Base-by-base conservation (phyloP, 805 yeast genomes). In the Brettanomyces anomalus region DNA sequence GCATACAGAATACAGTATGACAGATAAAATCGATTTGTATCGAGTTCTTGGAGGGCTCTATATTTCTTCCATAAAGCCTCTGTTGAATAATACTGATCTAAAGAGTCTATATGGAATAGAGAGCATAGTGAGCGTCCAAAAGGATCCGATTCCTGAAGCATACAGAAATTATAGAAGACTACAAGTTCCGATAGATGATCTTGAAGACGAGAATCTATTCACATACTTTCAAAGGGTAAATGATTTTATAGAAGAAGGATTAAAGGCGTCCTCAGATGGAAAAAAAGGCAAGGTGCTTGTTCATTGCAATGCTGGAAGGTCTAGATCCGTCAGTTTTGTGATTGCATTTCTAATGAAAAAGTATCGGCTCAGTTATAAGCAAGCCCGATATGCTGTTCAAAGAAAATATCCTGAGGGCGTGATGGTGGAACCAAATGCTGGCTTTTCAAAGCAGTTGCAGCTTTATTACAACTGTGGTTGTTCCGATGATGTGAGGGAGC, bases 41-140 rank as follows among this genome's bases (percentile, higher is more conserved):
- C 68, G 94, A 53, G 72, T 88, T n/a, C 61, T 85, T n/a, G 95
- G 94, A 20, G 80, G 81, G 7, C 71, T 90, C 2, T 85, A 79
- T 61, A 61, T 90, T 14, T 88, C 96, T 4, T 77, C 93, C 1
- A 66, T 81, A 17, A 76, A 74, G 40, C 84, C 95, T 0, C 63
- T 88, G 18, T 64, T 72, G 14, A 70, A 76, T 3, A 71, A 65
- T 35, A 61, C 68, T 13, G 77, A 82, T 36, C 61, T 85, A 36
- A 62, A 61, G 26, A 65, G 66, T 18, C 67, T 74, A 18, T 63
- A 71, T 50, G 72, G 75, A 8, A 79, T 93, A 36, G 73, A 86
- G 0, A 86, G 83, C 55, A 75, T 93, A 10, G 58, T 90, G 18
- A 81, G 95, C 0, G 72, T 81, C 1, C 62, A 87, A 17, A 76